Evolutionary conservation across 2,329 filamentous ascomycete species (phyloP).

Genomic region (Endothia cerciana): DNA sequence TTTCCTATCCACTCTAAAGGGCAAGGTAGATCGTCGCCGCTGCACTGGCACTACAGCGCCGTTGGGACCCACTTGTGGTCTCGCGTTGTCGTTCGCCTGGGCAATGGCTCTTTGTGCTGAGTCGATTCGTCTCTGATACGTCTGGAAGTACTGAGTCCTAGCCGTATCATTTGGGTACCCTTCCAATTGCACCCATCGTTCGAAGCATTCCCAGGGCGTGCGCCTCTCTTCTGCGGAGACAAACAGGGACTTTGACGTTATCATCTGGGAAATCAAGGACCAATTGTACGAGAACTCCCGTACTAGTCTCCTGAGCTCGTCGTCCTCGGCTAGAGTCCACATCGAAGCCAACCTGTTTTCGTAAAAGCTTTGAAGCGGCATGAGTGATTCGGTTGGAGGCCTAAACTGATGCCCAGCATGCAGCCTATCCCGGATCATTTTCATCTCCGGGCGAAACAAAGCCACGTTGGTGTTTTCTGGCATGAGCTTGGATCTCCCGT

Average conservation of each 20-base stretch:
- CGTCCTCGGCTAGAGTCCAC: conserved; percentile 89
- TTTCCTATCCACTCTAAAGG: conserved; percentile 83
- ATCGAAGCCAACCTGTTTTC: conserved; percentile 85
- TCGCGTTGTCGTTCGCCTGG: conserved; percentile 50
- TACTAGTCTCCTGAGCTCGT: conserved; percentile 82
- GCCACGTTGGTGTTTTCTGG: conserved; percentile 79
- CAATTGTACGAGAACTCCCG: conserved; percentile 97
- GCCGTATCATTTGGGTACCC: conserved; percentile 90
- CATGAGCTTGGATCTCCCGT: conserved; percentile 50
- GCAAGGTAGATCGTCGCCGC: conserved; percentile 74
- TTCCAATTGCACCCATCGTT: conserved; percentile 92
- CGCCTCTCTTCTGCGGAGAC: conserved; percentile 86
- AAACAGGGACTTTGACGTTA: conserved; percentile 75
- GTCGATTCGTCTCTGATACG: conserved; percentile 65
- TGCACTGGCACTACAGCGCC: conserved; percentile 53
- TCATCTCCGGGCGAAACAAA: conserved; percentile 87
- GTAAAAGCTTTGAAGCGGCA: conserved; percentile 90
- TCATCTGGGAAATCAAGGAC: conserved; percentile 86
- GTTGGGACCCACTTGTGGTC: conserved; percentile 39
- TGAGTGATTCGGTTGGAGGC: conserved; percentile 86
- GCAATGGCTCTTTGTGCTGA: conserved; percentile 59
- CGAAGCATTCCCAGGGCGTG: conserved; percentile 98
- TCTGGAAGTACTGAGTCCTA: conserved; percentile 92
- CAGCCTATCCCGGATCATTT: conserved; percentile 83
- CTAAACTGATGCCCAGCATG: conserved; percentile 92